These are phyloP conservation scores for Vinca minor DNA, from an alignment of 257 asterid genomes.

Conservation along the genomic window DNA sequence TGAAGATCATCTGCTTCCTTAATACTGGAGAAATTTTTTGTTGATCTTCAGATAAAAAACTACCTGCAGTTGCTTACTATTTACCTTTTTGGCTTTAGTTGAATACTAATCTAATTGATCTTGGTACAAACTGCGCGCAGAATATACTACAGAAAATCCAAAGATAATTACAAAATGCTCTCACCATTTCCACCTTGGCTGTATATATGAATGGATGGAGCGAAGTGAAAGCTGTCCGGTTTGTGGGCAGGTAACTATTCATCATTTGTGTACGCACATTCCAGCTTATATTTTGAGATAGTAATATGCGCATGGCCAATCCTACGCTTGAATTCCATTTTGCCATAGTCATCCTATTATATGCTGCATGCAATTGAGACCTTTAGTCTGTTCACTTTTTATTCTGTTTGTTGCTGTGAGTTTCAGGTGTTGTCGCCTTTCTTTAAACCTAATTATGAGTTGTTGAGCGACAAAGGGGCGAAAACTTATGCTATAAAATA, in stretches of 20 bases:
- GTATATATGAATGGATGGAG: slow-evolving; percentile 99
- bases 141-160: slow-evolving; percentile 77
- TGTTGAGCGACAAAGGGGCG: not conserved
- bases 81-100: not conserved
- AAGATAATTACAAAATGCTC: slow-evolving; percentile 71
- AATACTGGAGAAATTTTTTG: not conserved
- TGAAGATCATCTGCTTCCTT: not conserved
- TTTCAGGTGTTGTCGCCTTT: not conserved
- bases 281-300: not conserved
- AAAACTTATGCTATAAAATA: not conserved
- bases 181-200: slow-evolving; percentile 94
- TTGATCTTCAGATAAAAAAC: not conserved
- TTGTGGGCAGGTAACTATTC: slow-evolving; percentile 65
- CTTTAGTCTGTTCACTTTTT: not conserved
- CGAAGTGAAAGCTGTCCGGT: slow-evolving; percentile 93
- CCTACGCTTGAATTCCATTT: not conserved
- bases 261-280: not conserved
- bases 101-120: not conserved
- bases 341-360: not conserved
- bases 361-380: not conserved
- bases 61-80: not conserved
- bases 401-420: not conserved
- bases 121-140: slow-evolving; percentile 37
- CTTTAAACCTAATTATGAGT: not conserved
- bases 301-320: not conserved